Evolutionary conservation across 306 rosid genomes (phyloP).

Genomic region (Quercus cerris): DNA sequence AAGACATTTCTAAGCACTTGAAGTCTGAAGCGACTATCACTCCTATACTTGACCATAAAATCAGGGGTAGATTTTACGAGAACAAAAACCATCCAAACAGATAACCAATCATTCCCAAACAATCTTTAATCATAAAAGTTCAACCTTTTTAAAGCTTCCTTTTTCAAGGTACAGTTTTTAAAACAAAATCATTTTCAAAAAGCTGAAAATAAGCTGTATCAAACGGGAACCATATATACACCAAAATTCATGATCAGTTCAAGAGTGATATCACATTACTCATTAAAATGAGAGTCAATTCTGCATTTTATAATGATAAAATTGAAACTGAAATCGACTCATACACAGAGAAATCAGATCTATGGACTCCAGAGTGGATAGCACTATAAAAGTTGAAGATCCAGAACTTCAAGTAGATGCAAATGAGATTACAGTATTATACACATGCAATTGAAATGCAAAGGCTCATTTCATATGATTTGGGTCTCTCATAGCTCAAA

Average conservation of each 20-base stretch:
- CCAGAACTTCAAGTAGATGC: constrained; percentile 16
- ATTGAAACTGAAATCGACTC: background rate
- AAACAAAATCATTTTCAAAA: too few relatives aligned
- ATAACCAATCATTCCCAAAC: background rate
- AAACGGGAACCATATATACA: background rate
- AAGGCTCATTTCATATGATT: background rate
- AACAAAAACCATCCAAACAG: background rate
- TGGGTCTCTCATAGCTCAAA: background rate
- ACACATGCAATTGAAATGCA: background rate
- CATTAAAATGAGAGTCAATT: background rate
- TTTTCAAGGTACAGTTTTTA: too few relatives aligned
- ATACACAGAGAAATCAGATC: background rate
- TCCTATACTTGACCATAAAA: background rate
- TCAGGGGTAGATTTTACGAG: background rate
- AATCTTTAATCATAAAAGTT: background rate
- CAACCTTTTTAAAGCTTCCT: too few relatives aligned
- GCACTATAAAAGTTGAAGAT: constrained; percentile 24
- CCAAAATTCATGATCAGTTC: background rate
- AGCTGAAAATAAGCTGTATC: too few relatives aligned
- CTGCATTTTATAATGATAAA: too few relatives aligned
- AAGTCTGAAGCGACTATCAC: background rate
- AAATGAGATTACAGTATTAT: background rate
- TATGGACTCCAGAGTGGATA: background rate
- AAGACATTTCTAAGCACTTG: background rate
- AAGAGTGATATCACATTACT: background rate